Evolutionary conservation across 192 early-diverging fungal species (phyloP), one percentile per base, ranked within the genome.

Genomic region (Haplosporangium gracile): DNA sequence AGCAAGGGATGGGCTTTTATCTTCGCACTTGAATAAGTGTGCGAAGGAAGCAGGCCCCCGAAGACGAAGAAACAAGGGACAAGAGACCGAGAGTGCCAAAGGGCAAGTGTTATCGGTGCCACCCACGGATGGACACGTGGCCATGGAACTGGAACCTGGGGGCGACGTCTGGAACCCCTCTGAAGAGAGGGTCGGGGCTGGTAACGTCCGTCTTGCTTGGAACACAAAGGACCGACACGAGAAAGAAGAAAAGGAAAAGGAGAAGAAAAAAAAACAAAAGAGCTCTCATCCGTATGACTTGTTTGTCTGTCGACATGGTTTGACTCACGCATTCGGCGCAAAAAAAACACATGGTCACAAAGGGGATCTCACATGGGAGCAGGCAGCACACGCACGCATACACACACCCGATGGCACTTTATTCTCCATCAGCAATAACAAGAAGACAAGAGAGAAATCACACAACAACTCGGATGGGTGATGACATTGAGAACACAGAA

Each of bases 101-200:
- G 11, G 29, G 32, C 26, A 63, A 63, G 60, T 29, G 60, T 29
- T 32, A 65, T 65, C 29, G 60, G 60, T 65, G 60, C 60, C 11
- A 65, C 29, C 60, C 1, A 29, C 10, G 60, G 24, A 15, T 24
- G 29, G 10, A 29, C 60, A 32, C 60, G 60, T 16, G 60, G 60
- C 60, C 60, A 9, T 65, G 60, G 60, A 65, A 65, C 26, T 65
- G 60, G 60, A 65, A 65, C 60, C 13, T 65, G 60, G 29, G 60
- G 18, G 49, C 20, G 49, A 65, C 29, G 15, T 24, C 60, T 65
- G 60, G 29, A 32, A 13, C 60, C 24, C 1, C 55, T 60, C n/a
- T 26, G 60, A 29, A 57, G 24, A n/a, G n/a, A 26, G 55, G 10
- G n/a, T 51, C 1, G 49, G 18, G 49, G 49, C 49, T 51, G 49